Conservation (phyloP, 1,139 yeast genomes). For the Meyerozyma guilliermondii region DNA sequence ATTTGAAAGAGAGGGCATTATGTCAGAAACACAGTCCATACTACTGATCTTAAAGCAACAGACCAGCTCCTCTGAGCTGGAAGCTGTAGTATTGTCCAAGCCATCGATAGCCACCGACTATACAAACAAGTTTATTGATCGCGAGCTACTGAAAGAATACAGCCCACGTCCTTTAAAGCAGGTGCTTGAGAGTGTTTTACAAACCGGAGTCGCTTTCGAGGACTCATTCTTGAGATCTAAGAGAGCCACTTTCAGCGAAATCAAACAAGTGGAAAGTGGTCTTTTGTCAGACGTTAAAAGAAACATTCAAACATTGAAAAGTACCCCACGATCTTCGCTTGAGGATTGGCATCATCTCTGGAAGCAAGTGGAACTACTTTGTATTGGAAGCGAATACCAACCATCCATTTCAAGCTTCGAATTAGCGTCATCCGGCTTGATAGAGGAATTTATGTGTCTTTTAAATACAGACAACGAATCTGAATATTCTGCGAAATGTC, state of each 20-base stretch:
- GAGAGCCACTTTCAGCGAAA: neutral
- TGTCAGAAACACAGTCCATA: slow-evolving; percentile 21
- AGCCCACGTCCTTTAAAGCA: slow-evolving; percentile 5
- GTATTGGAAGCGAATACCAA: slow-evolving; percentile 14
- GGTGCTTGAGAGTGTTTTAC: neutral
- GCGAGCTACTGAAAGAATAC: slow-evolving; percentile 29
- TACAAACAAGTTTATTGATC: slow-evolving; percentile 25
- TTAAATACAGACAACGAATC: slow-evolving; percentile 25
- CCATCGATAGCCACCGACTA: slow-evolving; percentile 6
- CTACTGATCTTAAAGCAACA: slow-evolving; percentile 6
- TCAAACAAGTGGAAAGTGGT: neutral
- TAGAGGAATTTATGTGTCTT: slow-evolving; percentile 40
- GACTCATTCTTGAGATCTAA: neutral
- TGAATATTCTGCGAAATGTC: slow-evolving; percentile 24
- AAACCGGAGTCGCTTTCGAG: neutral
- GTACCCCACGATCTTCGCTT: slow-evolving; percentile 12
- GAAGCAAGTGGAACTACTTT: slow-evolving; percentile 34
- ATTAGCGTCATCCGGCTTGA: slow-evolving; percentile 63
- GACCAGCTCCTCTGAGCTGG: slow-evolving; percentile 4
- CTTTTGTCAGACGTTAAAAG: slow-evolving; percentile 13
- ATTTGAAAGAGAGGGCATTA: slow-evolving; percentile 75
- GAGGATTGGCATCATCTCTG: slow-evolving; percentile 46
- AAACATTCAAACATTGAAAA: slow-evolving; percentile 9
- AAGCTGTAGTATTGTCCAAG: neutral
- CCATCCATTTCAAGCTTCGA: slow-evolving; percentile 65